These are phyloP conservation scores for Yamadazyma conglobata DNA, from an alignment of 1,139 yeast genomes.

Conservation along the genomic window DNA sequence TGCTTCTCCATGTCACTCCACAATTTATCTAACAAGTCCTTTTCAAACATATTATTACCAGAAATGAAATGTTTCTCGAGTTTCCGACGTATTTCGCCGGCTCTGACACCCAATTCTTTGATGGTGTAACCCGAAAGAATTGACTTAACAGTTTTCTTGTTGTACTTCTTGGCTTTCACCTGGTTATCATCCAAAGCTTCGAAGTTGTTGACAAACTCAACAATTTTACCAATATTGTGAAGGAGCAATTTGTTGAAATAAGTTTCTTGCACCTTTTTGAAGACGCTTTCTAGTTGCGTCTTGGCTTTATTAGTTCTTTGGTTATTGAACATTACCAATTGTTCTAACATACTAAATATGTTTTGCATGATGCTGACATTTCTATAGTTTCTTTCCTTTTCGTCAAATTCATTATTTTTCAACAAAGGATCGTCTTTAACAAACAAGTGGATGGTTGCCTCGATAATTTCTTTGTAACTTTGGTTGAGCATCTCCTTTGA, in stretches of 20 bases:
- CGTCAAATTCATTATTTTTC: slow-evolving; percentile 47
- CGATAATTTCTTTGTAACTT: slow-evolving; percentile 38
- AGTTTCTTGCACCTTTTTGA: slow-evolving; percentile 38
- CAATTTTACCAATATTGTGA: slow-evolving; percentile 55
- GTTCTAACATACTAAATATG: slow-evolving; percentile 55
- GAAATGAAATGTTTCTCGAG: slow-evolving; percentile 57
- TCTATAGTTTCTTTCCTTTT: slow-evolving; percentile 55
- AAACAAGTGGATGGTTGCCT: slow-evolving; percentile 35
- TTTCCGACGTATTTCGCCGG: slow-evolving; percentile 52
- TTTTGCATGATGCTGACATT: slow-evolving; percentile 64
- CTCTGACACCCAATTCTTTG: slow-evolving; percentile 55
- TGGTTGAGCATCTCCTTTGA: slow-evolving; percentile 36
- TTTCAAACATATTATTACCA: slow-evolving; percentile 44
- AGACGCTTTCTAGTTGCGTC: slow-evolving; percentile 44
- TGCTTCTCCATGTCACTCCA: slow-evolving; percentile 43
- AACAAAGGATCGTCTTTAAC: slow-evolving; percentile 42
- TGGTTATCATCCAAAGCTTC: slow-evolving; percentile 47
- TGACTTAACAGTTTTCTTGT: slow-evolving; percentile 54
- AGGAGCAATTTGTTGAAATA: slow-evolving; percentile 47
- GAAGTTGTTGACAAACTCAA: slow-evolving; percentile 64
- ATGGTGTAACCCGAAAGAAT: slow-evolving; percentile 54
- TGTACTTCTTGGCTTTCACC: slow-evolving; percentile 62
- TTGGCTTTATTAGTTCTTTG: slow-evolving; percentile 34
- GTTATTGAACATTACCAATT: slow-evolving; percentile 32
- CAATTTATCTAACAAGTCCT: slow-evolving; percentile 41